Conservation (phyloP, 805 yeast genomes). For the Candida vaughaniae region DNA sequence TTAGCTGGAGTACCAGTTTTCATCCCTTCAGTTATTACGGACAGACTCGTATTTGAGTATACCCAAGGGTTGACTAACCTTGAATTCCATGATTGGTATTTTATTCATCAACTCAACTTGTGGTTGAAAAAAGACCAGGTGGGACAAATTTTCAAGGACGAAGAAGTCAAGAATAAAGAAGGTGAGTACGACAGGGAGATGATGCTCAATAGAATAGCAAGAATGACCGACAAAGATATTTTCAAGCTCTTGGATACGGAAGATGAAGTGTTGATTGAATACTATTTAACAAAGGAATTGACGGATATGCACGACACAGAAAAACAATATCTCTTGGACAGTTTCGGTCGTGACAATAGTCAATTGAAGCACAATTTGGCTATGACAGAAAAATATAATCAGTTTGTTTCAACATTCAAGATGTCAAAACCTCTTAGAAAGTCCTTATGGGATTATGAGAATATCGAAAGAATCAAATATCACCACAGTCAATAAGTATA, state of each 20-base stretch:
- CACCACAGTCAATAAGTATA: too few relatives aligned
- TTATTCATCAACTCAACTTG: slow-evolving; percentile 14
- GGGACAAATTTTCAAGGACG: slow-evolving; percentile 9
- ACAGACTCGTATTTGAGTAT: slow-evolving; percentile 19
- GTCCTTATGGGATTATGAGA: slow-evolving; percentile 21
- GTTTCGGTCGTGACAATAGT: slow-evolving; percentile 15
- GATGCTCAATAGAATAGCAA: slow-evolving; percentile 6
- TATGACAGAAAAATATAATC: slow-evolving; percentile 14
- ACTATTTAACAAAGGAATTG: slow-evolving; percentile 19
- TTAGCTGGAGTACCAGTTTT: slow-evolving; percentile 48
- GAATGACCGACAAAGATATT: slow-evolving; percentile 17
- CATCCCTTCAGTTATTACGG: slow-evolving; percentile 17
- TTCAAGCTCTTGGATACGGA: slow-evolving; percentile 15
- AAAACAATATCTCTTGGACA: slow-evolving; percentile 15
- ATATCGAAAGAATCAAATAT: slow-evolving; percentile 14
- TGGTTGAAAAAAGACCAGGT: slow-evolving; percentile 17
- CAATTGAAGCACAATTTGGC: slow-evolving; percentile 4
- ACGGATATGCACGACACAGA: slow-evolving; percentile 21
- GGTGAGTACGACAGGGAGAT: slow-evolving; percentile 8
- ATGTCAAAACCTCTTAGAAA: slow-evolving; percentile 20
- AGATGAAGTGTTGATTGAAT: slow-evolving; percentile 19
- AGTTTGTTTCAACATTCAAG: slow-evolving; percentile 16
- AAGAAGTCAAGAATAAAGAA: slow-evolving; percentile 10
- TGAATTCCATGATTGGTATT: slow-evolving; percentile 19
- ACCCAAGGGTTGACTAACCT: slow-evolving; percentile 15